These are phyloP conservation scores for Torrubiellomyces zombiae DNA, from an alignment of 2,329 filamentous ascomycete genomes.

Conservation along the genomic window DNA sequence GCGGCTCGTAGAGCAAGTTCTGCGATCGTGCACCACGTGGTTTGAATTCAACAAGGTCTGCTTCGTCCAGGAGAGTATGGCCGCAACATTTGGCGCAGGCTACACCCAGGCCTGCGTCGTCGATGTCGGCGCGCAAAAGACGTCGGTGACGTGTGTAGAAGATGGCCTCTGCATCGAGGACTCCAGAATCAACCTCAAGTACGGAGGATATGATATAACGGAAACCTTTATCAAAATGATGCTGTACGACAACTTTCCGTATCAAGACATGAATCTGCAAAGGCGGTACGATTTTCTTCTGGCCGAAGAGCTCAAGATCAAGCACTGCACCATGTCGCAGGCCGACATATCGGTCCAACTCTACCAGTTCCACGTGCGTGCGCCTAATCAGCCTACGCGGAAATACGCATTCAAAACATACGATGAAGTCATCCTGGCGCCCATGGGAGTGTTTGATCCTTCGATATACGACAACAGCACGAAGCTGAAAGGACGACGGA, in stretches of 20 bases:
- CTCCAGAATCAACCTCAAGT: conserved; percentile 88
- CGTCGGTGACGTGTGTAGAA: conserved; percentile 90
- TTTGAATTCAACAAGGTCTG: conserved; percentile 81
- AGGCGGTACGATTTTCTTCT: conserved; percentile 83
- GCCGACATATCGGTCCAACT: conserved; percentile 77
- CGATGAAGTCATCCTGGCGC: conserved; percentile 85
- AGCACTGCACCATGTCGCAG: conserved; percentile 82
- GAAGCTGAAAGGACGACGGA: conserved; percentile 67
- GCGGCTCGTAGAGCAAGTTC: conserved; percentile 66
- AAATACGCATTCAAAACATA: conserved; percentile 97
- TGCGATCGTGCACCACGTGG: conserved; percentile 75
- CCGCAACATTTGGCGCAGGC: conserved; percentile 85
- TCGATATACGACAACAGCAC: conserved; percentile 66
- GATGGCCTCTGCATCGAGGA: conserved; percentile 92
- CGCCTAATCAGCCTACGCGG: conserved; percentile 71
- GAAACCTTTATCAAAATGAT: conserved; percentile 96
- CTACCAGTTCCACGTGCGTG: conserved; percentile 79
- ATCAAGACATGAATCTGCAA: conserved; percentile 81
- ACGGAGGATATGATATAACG: conserved; percentile 81
- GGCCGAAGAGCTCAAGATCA: conserved; percentile 89
- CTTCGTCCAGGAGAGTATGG: conserved; percentile 92
- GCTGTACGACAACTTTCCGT: conserved; percentile 90
- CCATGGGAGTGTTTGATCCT: conserved; percentile 88
- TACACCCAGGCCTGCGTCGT: conserved; percentile 91
- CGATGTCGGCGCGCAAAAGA: conserved; percentile 93